Base-by-base conservation (phyloP, 805 yeast species). In the Candida pseudoglaebosa region DNA sequence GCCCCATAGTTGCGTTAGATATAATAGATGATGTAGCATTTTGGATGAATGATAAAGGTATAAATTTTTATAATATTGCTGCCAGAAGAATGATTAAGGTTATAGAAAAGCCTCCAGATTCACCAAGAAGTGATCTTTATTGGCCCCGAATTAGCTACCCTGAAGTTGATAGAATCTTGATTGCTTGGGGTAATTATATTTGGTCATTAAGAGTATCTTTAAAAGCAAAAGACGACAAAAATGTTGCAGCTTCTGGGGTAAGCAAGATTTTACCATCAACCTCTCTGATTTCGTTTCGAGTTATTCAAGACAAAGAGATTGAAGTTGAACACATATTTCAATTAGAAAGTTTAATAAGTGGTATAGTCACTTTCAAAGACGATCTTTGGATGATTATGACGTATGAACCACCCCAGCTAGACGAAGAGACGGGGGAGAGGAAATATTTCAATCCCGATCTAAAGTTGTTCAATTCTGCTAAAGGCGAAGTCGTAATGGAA, bases 31-130 rank as follows among this genome's bases (percentile, higher is more conserved):
- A 81, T 43, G 57, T 88, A 12, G 49, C 89, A 1, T 49, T 91
- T 3, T 89, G 96, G 95, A 78, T 89, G 70, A 84, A 84, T 53
- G 95, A 87, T 45, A 62, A 65, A 10, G 98, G 97, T 0, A 79
- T 91, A 15, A 71, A 80, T 1, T 65, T 87, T 15, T 82, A 74
- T 49, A 86, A 84, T 50, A 65, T 77, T 4, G 52, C 74, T 2
- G 62, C 82, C 1, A 71, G 72, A 34, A 61, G 69, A 5, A 55
- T 70, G 6, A 61, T 90, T 3, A 56, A 71, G 17, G 69, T 67
- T 16, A 71, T 86, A 6, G 69, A 76, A 3, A 68, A 80, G 32
- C 89, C 93, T 0, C 54, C 60, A 12, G 73, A 70, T 29, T 65
- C 62, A 49, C 81, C 69, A 4, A 66, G 90, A 16, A 80, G 95